Evolutionary conservation across 495 filamentous ascomycete genomes (phyloP), one percentile per base, ranked within the genome.

Genomic region (Halenospora varia): DNA sequence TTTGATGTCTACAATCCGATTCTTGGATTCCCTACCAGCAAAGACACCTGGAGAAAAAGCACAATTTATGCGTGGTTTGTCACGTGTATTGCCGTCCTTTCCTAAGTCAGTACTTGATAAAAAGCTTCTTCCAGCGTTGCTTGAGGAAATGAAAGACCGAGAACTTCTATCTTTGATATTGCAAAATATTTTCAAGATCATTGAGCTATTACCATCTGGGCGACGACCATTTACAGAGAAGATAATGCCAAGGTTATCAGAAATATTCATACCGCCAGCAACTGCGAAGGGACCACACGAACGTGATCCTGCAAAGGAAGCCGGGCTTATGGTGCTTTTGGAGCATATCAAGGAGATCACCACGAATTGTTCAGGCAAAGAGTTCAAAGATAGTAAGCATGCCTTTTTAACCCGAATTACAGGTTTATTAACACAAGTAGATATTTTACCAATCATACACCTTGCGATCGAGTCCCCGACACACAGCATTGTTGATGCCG

Each of bases 131-230:
- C 92, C 89, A 0, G 91, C 85, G 0, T 69, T 98, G 22, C 72
- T 97, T 13, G 95, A 98, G 45, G 95, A 98, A 68, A 80, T 88
- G 63, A 96, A 97, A 63, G 94, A 98, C 64, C 87, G 84, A 18
- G 91, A 94, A 42, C 75, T 96, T 0, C 71, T 97, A 1, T 82
- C 91, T 1, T 75, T 96, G 17, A 84, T 97, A 44, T 70, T 98
- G 24, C 89, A 92, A 53, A 96, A 96, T 58, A 81, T 95, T 39
- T 97, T 98, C 75, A 86, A 87, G 41, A 94, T 97, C 45, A 80
- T 95, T 51, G 78, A 82, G 19, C 75, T 86, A 42, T 68, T 96
- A 50, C 89, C 92, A 0, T 87, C 84, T 26, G 88, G 87, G 3
- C 86, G 82, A 56, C 82, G 91, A 53, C 79, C 84, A 0, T 91